Percentiles rank a stretch among this genome's conserved stretches.
These are phyloP conservation scores for Linum lewisii DNA, from an alignment of 345 rosid species.

Conservation along the genomic window DNA sequence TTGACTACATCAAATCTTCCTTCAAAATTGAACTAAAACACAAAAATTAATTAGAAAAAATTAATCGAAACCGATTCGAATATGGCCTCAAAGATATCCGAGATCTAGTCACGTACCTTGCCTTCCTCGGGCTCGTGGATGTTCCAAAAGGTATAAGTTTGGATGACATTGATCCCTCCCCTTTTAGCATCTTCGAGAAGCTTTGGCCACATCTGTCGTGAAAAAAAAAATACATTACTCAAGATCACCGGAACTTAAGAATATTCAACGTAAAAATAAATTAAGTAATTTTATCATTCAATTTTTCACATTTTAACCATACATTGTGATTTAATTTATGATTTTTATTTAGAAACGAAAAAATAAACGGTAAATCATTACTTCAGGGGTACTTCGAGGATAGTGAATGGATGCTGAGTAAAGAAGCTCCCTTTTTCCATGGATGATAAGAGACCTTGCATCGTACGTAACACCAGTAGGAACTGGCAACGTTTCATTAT, in stretches of 20 bases:
- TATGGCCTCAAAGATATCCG: neutral
- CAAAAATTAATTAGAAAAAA: neutral
- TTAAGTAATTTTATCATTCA: too few relatives aligned
- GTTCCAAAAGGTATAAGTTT: constrained; percentile 66
- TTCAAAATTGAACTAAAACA: constrained; percentile 48
- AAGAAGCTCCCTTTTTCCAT: constrained; percentile 49
- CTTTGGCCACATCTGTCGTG: constrained; percentile 44
- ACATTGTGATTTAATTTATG: too few relatives aligned
- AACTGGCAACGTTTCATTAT: neutral
- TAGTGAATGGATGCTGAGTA: constrained; percentile 87
- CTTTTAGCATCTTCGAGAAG: constrained; percentile 36
- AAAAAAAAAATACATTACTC: neutral
- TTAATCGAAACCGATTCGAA: neutral
- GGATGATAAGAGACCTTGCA: constrained; percentile 46
- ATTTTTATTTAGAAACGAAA: too few relatives aligned
- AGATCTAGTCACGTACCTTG: constrained; percentile 22
- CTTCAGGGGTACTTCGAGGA: constrained; percentile 75
- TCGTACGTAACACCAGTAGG: constrained; percentile 37
- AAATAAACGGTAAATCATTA: constrained; percentile 7
- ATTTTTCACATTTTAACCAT: too few relatives aligned
- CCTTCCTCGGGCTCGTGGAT: constrained; percentile 47
- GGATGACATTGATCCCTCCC: constrained; percentile 51
- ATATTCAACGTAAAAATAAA: too few relatives aligned
- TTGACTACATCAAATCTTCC: constrained; percentile 66
- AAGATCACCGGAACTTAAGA: too few relatives aligned